Percentiles rank a stretch among this genome's conserved stretches.
These are phyloP conservation scores for Trichoderma reesei DNA, from an alignment of 495 filamentous ascomycete species.

Conservation along the genomic window DNA sequence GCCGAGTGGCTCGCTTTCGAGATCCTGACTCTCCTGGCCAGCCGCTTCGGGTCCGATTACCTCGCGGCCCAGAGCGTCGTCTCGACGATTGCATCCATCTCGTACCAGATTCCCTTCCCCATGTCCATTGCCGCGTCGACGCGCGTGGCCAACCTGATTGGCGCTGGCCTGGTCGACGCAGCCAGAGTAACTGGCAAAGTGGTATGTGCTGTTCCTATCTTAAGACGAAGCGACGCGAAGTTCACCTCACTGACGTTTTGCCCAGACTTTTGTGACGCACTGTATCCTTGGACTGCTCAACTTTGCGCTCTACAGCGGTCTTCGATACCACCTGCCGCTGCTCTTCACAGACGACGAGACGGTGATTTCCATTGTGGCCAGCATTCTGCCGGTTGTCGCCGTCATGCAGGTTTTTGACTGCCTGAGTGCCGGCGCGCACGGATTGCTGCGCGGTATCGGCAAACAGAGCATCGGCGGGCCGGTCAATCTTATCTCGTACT, in stretches of 20 bases:
- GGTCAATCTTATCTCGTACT: slow-evolving; percentile 64
- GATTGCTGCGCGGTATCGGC: slow-evolving; percentile 61
- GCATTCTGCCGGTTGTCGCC: slow-evolving; percentile 58
- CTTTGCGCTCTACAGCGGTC: slow-evolving; percentile 43
- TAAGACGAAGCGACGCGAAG: not conserved
- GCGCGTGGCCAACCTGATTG: slow-evolving; percentile 55
- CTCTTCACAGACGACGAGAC: slow-evolving; percentile 65
- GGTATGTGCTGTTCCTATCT: slow-evolving; percentile 19
- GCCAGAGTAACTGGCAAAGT: slow-evolving; percentile 57
- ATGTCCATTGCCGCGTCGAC: slow-evolving; percentile 54
- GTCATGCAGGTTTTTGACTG: slow-evolving; percentile 71
- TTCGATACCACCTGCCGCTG: slow-evolving; percentile 49
- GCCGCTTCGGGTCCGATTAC: slow-evolving; percentile 36
- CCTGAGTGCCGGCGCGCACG: slow-evolving; percentile 55
- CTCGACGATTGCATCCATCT: slow-evolving; percentile 48
- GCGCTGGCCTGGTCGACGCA: slow-evolving; percentile 39
- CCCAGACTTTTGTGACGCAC: not conserved
- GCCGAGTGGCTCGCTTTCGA: slow-evolving; percentile 51
- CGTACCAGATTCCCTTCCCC: slow-evolving; percentile 60
- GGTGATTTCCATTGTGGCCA: slow-evolving; percentile 55
- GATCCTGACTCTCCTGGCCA: slow-evolving; percentile 43
- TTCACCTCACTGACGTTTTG: not conserved
- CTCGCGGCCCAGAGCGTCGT: slow-evolving; percentile 60
- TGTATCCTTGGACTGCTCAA: slow-evolving; percentile 55
- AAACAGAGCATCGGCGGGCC: slow-evolving; percentile 68